phyloP scores from a whole-genome alignment of 2,329 filamentous ascomycete genomes.

The Thyridium curvatum region DNA sequence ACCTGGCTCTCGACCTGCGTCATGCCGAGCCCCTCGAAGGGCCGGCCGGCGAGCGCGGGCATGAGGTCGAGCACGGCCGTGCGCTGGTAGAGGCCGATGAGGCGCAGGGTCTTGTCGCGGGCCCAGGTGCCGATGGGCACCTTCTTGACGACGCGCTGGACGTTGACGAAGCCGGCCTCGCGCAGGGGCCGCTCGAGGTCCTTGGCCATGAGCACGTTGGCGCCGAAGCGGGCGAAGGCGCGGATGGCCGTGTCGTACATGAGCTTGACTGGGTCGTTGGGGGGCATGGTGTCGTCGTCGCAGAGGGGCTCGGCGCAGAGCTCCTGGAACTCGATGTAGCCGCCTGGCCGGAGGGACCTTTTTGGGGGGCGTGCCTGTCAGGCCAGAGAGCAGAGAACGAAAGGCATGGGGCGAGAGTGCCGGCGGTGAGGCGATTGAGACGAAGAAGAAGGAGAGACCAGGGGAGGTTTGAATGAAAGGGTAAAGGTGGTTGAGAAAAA shows the following conservation, averaged over 20 bases:
- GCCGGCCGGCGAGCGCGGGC: conserved; percentile 6
- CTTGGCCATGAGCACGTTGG: conserved; percentile 14
- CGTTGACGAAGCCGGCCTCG: conserved; percentile 32
- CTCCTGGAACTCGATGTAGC: conserved; percentile 22
- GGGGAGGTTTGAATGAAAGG: not conserved
- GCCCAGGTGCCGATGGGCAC: conserved; percentile 40
- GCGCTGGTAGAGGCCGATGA: conserved; percentile 25
- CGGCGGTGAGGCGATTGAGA: no score
- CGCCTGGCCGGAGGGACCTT: conserved; percentile 17
- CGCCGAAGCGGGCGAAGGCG: conserved; percentile 18
- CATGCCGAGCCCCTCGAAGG: conserved; percentile 27
- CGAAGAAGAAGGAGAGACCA: no score
- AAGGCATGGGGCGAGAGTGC: no score
- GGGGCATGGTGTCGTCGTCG: conserved; percentile 17
- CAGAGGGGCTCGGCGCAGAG: conserved; percentile 16
- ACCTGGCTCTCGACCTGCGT: conserved; percentile 58
- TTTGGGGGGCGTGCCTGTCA: no score
- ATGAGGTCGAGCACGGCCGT: conserved; percentile 7
- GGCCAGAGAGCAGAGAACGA: no score
- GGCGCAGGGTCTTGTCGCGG: conserved; percentile 5
- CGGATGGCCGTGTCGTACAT: conserved; percentile 18
- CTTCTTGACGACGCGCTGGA: conserved; percentile 30
- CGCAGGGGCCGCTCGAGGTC: conserved; percentile 15
- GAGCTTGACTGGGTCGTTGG: conserved; percentile 9
- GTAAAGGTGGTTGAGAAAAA: not conserved